phyloP scores from a whole-genome alignment of 331 rosid genomes.

The Spiraea crenata region DNA sequence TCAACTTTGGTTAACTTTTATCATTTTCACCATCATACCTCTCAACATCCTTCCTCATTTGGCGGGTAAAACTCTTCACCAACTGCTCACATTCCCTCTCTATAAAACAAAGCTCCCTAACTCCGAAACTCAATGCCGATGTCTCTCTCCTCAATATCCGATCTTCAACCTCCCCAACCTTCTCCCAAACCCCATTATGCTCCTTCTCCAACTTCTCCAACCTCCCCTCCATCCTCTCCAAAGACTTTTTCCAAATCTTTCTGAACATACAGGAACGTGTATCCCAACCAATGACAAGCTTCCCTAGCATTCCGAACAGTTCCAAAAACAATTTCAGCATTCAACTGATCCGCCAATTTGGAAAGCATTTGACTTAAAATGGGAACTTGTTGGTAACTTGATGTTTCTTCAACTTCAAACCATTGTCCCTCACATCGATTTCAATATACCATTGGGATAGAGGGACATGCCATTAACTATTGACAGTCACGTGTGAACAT shows the following conservation, averaged over 20 bases:
- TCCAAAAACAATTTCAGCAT: conserved; percentile 30
- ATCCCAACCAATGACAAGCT: too few species aligned
- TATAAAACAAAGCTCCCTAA: conserved; percentile 68
- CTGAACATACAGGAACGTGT: too few species aligned
- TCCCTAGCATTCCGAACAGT: too few species aligned
- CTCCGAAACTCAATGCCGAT: conserved; percentile 65
- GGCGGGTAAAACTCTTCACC: conserved; percentile 58
- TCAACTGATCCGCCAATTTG: conserved; percentile 78
- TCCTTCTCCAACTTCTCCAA: conserved; percentile 55
- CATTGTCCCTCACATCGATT: too few species aligned
- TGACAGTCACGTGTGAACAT: too few species aligned
- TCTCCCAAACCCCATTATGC: conserved; percentile 54
- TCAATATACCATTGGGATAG: too few species aligned
- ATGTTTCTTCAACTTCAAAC: too few species aligned
- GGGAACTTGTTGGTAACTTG: conserved; percentile 85
- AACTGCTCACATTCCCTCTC: conserved; percentile 80
- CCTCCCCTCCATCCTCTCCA: conserved; percentile 44
- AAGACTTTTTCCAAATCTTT: too few species aligned
- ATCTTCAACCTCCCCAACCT: conserved; percentile 57
- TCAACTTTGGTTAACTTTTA: too few species aligned
- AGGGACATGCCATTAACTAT: too few species aligned
- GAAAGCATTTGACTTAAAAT: conserved; percentile 85
- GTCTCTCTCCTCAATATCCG: conserved; percentile 60
- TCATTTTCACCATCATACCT: conserved; percentile 45
- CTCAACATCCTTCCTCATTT: conserved; percentile 44